phyloP scores from a whole-genome alignment of 352 stramenopile species.

The Pelagophyceae sp. region DNA sequence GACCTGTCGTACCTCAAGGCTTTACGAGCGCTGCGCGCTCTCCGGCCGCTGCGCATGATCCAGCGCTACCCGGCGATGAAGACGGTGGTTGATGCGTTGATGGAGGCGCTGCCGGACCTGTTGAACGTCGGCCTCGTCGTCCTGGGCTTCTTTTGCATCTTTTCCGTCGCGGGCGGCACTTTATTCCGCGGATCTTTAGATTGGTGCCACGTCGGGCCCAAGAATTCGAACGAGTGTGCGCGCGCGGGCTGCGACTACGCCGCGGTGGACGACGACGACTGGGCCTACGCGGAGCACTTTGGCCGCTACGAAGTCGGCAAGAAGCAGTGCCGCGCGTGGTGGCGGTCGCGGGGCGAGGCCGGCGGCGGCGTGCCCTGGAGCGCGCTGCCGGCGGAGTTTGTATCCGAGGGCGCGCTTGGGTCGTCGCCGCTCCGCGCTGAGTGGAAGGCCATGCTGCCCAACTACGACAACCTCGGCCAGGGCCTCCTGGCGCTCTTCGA shows the following conservation, averaged over 20 bases:
- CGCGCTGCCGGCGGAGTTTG: neutral
- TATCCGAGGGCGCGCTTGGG: neutral
- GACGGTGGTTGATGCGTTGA: slow-evolving; percentile 43
- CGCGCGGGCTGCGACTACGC: slow-evolving; percentile 15
- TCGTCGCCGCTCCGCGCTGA: neutral
- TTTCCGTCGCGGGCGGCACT: slow-evolving; percentile 27
- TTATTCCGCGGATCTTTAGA: slow-evolving; percentile 29
- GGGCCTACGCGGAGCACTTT: slow-evolving; percentile 14
- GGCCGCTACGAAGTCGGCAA: slow-evolving; percentile 13
- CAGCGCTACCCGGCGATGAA: slow-evolving; percentile 43
- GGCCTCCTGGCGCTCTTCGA: slow-evolving; percentile 37
- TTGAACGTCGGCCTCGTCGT: slow-evolving; percentile 39
- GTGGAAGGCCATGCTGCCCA: slow-evolving; percentile 18
- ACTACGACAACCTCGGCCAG: slow-evolving; percentile 39
- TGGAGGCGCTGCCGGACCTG: slow-evolving; percentile 42
- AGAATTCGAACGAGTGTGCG: neutral
- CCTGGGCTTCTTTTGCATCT: slow-evolving; percentile 31
- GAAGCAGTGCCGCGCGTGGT: slow-evolving; percentile 10
- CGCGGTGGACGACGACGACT: neutral
- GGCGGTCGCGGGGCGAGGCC: neutral
- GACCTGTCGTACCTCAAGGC: slow-evolving; percentile 36
- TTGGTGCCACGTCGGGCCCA: slow-evolving; percentile 41
- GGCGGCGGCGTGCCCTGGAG: neutral
- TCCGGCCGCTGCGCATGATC: slow-evolving; percentile 64
- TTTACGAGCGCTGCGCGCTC: slow-evolving; percentile 62